Evolutionary conservation across 768 basidiomycete species (phyloP).

Genomic region (Tulasnella sp.): DNA sequence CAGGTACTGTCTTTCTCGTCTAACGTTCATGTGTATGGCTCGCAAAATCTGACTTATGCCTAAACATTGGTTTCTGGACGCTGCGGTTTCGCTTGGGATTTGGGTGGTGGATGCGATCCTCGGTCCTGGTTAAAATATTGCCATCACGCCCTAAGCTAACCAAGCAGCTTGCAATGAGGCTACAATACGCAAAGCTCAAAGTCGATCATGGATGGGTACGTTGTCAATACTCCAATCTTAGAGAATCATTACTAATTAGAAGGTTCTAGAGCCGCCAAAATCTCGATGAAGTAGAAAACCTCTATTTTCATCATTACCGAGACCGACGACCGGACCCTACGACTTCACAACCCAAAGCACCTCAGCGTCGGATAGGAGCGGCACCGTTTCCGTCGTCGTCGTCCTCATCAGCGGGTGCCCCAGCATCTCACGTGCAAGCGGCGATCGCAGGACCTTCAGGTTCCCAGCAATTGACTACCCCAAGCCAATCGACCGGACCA

Average conservation of each 20-base stretch:
- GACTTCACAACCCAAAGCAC: background rate
- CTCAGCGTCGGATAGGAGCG: background rate
- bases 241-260: background rate
- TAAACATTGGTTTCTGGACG: background rate
- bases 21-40: background rate
- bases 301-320: slow-evolving; percentile 67
- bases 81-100: background rate
- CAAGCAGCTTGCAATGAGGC: slow-evolving; percentile 56
- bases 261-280: slow-evolving; percentile 33
- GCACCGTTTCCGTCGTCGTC: background rate
- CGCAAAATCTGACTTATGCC: background rate
- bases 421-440: background rate
- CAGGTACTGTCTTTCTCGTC: background rate
- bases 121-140: background rate
- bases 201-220: slow-evolving; percentile 74
- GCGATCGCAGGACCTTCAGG: background rate
- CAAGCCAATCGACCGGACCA: background rate
- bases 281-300: slow-evolving; percentile 70
- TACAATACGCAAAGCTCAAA: slow-evolving; percentile 68
- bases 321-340: background rate
- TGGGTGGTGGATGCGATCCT: background rate
- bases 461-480: background rate
- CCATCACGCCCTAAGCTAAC: slow-evolving; percentile 38
- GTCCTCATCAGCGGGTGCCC: background rate
- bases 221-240: slow-evolving; percentile 7